phyloP scores from a whole-genome alignment of 768 basidiomycete species.

The Rhodosporidiobolus odoratus region DNA sequence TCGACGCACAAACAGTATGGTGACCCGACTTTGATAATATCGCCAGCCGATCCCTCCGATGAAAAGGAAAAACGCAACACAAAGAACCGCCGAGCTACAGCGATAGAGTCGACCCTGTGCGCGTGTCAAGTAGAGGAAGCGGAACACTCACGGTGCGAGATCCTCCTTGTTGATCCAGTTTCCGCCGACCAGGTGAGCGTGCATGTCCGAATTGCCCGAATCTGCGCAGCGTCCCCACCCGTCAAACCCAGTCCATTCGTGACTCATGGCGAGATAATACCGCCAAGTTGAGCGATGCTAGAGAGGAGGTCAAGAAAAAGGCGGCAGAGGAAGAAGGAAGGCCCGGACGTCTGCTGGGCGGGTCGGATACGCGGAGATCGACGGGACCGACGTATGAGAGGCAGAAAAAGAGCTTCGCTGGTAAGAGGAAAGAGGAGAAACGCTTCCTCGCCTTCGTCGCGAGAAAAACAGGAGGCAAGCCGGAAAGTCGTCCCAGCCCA shows the following conservation, averaged over 20 bases:
- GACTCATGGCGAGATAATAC: neutral
- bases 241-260: neutral
- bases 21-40: neutral
- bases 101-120: too few relatives aligned
- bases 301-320: neutral
- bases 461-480: too few relatives aligned
- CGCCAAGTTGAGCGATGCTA: neutral
- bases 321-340: neutral
- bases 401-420: too few relatives aligned
- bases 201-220: neutral
- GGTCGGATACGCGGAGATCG: too few relatives aligned
- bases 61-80: constrained; percentile 6
- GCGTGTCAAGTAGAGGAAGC: neutral
- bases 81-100: neutral
- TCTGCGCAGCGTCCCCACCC: neutral
- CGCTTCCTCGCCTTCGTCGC: too few relatives aligned
- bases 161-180: neutral
- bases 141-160: constrained; percentile 8
- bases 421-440: too few relatives aligned
- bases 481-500: too few relatives aligned
- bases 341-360: too few relatives aligned
- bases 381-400: too few relatives aligned
- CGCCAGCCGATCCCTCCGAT: neutral
- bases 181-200: constrained; percentile 10
- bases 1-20: neutral